Base-by-base conservation (phyloP, 768 basidiomycete genomes). In the Termitomyces sp. region DNA sequence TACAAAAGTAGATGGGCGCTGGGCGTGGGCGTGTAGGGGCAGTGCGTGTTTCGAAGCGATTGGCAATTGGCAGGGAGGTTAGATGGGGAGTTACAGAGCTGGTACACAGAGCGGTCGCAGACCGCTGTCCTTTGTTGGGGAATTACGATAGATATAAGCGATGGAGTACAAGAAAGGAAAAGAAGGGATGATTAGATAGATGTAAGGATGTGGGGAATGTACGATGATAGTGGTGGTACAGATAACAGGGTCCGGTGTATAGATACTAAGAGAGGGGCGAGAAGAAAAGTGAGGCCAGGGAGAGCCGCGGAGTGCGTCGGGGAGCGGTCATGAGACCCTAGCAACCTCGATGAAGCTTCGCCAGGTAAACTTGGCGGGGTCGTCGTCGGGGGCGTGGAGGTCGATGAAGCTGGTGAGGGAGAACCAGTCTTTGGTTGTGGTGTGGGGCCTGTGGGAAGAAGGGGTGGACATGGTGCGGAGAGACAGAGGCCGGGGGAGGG, bases 341-440 rank as follows among this genome's bases (percentile, higher is more conserved):
- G 76, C 71, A 15, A 86, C 78, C 66, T 86, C 80, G 62, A 87
- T 80, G 65, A 86, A 82, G 68, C 82, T 84, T 60, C 83, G 72
- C 84, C 84, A 86, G 53, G 75, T 75, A 72, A 82, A 80, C 4
- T 71, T 69, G n/a, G 63, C 57, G 30, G 76, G 71, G 26, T 79
- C 78, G 37, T 82, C 80, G 3, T 40, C 56, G 5, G 38, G 33
- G 33, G 60, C 60, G 55, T 75, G 75, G 50, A 87, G 70, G 64
- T 87, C 84, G 54, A 87, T 86, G 68, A 87, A 87, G 61, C 83
- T 85, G 59, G 76, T 77, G 46, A 86, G 71, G 0, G 81, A 79
- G 58, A 85, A 78, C 77, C 82, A 79, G 15, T 83, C 84, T 63
- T 74, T 53, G 64, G 62, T 62, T 15, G 50, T 40, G 33, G 66